A percentile compares a stretch with the other conserved stretches of the same genome.
phyloP scores from a whole-genome alignment of 139 green algal genomes.

The Ulvella scutata region DNA sequence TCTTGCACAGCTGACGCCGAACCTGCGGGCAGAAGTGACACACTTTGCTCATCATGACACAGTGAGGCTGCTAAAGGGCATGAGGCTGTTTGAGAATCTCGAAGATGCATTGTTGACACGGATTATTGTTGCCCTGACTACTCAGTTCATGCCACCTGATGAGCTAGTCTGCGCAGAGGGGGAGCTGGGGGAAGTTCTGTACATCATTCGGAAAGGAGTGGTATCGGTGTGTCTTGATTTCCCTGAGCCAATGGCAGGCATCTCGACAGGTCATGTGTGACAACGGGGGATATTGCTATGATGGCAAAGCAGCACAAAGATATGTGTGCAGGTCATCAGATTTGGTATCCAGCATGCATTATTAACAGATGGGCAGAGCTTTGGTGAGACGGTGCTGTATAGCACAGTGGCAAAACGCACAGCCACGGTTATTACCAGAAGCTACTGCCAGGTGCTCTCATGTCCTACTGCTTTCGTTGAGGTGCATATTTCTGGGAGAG shows the following conservation, averaged over 20 bases:
- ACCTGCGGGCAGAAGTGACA: background rate
- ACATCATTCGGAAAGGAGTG: background rate
- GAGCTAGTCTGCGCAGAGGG: background rate
- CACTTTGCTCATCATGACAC: background rate
- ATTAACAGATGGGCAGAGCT: background rate
- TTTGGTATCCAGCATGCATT: background rate
- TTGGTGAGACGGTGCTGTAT: background rate
- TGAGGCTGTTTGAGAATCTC: background rate
- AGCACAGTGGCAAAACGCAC: background rate
- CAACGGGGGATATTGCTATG: background rate
- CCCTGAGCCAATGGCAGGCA: background rate
- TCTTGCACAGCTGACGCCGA: background rate
- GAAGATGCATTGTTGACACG: background rate
- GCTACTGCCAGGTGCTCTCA: slow-evolving; percentile 2
- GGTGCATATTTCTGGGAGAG: too few relatives aligned
- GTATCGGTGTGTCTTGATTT: background rate
- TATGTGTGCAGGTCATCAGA: background rate
- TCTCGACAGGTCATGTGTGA: background rate
- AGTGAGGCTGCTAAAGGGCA: background rate
- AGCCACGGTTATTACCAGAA: background rate
- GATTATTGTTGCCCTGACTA: background rate
- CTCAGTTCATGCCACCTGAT: background rate
- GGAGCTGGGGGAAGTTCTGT: background rate
- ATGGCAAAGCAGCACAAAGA: background rate
- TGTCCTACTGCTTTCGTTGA: too few relatives aligned